phyloP scores from a whole-genome alignment of 2,329 filamentous ascomycete genomes.

The Elsinoe perseae region DNA sequence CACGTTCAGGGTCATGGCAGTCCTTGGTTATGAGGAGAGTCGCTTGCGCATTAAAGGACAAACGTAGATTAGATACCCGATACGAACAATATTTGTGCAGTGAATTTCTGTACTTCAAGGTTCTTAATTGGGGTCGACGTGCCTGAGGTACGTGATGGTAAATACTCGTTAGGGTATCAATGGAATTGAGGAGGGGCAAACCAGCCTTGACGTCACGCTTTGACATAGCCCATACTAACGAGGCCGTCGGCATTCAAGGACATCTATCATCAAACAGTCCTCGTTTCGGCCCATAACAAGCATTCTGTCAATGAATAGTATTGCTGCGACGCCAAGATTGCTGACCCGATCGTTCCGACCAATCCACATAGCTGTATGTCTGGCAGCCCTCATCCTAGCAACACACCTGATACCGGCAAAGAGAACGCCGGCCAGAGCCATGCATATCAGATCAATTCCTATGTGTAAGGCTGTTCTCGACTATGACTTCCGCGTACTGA shows the following conservation, averaged over 20 bases:
- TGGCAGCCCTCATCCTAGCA: not conserved
- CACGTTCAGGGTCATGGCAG: constrained; percentile 46
- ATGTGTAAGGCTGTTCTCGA: constrained; percentile 58
- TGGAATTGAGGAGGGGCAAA: constrained; percentile 3
- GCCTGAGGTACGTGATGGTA: too few species aligned
- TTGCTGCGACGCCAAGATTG: not conserved
- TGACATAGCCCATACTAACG: not conserved
- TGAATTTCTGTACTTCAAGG: not conserved
- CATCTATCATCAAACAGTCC: not conserved
- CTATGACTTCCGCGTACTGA: constrained; percentile 17
- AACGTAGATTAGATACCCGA: not conserved
- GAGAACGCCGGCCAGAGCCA: constrained; percentile 35
- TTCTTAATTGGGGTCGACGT: not conserved
- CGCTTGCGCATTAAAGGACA: constrained; percentile 30
- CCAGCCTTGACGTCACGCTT: constrained; percentile 6
- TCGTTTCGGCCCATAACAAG: not conserved
- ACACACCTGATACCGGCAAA: constrained; percentile 13
- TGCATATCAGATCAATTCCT: constrained; percentile 83
- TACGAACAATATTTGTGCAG: not conserved
- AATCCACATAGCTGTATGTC: constrained; percentile 8
- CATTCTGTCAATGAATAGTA: constrained; percentile 10
- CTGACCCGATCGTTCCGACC: not conserved
- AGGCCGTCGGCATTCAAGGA: not conserved
- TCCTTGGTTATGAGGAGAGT: constrained; percentile 48
- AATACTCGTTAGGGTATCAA: too few species aligned